Evolutionary conservation across 2,329 filamentous ascomycete genomes (phyloP).

Genomic region (Botryotinia calthae): DNA sequence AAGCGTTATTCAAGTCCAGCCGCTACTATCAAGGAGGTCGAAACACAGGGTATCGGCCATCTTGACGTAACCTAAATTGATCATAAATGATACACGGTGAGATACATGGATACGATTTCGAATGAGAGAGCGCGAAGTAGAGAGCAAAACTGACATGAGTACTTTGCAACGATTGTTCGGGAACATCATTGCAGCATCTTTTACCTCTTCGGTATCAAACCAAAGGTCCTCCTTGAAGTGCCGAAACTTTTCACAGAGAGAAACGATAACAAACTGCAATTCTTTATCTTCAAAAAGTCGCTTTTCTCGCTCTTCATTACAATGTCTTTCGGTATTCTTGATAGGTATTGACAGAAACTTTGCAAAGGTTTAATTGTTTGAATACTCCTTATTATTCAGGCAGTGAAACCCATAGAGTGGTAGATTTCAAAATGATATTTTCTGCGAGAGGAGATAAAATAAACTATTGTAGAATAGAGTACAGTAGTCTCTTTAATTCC

Average conservation of each 20-base stretch:
- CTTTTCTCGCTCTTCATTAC: not conserved
- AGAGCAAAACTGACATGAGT: not conserved
- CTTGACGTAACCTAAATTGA: too few relatives aligned
- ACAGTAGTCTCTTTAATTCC: too few relatives aligned
- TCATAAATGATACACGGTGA: not conserved
- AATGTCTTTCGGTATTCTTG: not conserved
- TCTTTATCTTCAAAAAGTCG: not conserved
- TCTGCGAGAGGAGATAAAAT: too few relatives aligned
- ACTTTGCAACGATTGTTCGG: not conserved
- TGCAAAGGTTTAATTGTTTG: not conserved
- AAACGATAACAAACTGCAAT: not conserved
- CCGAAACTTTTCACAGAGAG: not conserved
- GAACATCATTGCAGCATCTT: not conserved
- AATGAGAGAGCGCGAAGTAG: not conserved
- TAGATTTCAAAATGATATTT: not conserved
- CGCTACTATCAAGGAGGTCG: too few relatives aligned
- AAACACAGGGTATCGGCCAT: too few relatives aligned
- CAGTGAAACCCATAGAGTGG: not conserved
- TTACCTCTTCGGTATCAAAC: not conserved
- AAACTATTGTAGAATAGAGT: too few relatives aligned
- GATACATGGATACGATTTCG: not conserved
- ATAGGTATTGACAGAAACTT: not conserved
- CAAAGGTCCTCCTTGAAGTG: not conserved
- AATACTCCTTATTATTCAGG: not conserved
- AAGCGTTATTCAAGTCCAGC: too few relatives aligned